Evolutionary conservation across 139 green algal genomes (phyloP).

Genomic region (Micractinium conductrix): DNA sequence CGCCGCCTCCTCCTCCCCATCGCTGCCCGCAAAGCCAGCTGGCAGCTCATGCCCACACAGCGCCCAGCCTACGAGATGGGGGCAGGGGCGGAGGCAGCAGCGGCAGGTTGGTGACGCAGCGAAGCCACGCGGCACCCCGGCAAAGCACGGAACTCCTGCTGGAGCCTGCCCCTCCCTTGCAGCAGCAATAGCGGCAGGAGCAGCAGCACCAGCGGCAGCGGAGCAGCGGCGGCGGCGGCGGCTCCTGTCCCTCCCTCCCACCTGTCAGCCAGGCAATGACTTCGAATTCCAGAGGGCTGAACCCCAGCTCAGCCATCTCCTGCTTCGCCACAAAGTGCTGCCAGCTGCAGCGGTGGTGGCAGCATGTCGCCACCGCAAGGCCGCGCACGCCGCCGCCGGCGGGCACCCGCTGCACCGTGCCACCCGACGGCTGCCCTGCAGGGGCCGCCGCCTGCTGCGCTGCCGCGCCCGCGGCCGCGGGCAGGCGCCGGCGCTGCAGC

Average conservation of each 20-base stretch:
- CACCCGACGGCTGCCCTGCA: background rate
- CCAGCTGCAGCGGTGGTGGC: slow-evolving; percentile 87
- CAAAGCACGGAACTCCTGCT: too few species aligned
- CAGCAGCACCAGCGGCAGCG: too few species aligned
- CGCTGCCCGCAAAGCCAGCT: slow-evolving; percentile 26
- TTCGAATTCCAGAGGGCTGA: slow-evolving; percentile 79
- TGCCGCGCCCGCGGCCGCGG: background rate
- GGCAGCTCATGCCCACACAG: slow-evolving; percentile 74
- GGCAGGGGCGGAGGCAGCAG: background rate
- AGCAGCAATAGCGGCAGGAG: too few species aligned
- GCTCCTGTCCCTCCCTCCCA: slow-evolving; percentile 23
- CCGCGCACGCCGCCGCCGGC: slow-evolving; percentile 40
- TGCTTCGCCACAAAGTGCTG: slow-evolving; percentile 70
- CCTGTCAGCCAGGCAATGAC: slow-evolving; percentile 77
- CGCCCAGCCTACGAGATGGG: slow-evolving; percentile 63
- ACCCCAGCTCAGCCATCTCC: slow-evolving; percentile 56
- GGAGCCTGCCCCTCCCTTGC: too few species aligned
- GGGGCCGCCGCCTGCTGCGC: background rate
- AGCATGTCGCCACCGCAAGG: slow-evolving; percentile 80
- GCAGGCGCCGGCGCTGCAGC: background rate
- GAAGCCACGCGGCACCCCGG: too few species aligned
- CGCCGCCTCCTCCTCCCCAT: background rate
- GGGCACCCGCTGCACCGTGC: background rate
- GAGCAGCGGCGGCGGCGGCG: too few species aligned
- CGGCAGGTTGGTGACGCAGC: too few species aligned